These are phyloP conservation scores for Ramalina peruviana DNA, from an alignment of 495 filamentous ascomycete genomes.

Conservation along the genomic window DNA sequence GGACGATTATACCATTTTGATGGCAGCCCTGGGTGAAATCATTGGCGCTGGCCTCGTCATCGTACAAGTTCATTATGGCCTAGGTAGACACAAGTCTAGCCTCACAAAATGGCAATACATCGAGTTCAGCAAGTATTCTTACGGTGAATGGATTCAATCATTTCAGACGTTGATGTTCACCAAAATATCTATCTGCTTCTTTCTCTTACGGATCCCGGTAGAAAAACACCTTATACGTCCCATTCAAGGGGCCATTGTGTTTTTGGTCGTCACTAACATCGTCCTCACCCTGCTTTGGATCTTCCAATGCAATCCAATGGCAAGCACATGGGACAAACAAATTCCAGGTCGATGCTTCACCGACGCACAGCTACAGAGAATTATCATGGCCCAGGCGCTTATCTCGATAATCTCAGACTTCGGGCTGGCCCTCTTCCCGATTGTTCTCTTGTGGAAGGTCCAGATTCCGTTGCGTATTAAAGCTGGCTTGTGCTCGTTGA, in stretches of 20 bases:
- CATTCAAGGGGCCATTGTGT: neutral
- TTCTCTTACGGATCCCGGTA: slow-evolving; percentile 9
- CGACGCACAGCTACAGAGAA: slow-evolving; percentile 7
- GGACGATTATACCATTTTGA: slow-evolving; percentile 6
- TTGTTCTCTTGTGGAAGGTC: slow-evolving; percentile 22
- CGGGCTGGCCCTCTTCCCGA: slow-evolving; percentile 22
- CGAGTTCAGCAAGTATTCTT: slow-evolving; percentile 7
- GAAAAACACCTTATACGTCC: slow-evolving; percentile 1
- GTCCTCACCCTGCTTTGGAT: slow-evolving; percentile 6
- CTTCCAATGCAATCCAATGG: slow-evolving; percentile 9
- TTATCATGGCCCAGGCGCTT: slow-evolving; percentile 15
- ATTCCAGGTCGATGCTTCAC: slow-evolving; percentile 5
- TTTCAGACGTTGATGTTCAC: slow-evolving; percentile 11
- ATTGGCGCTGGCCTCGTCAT: slow-evolving; percentile 3
- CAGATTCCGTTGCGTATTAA: slow-evolving; percentile 20
- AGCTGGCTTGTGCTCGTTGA: slow-evolving; percentile 22
- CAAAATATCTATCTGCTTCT: slow-evolving; percentile 13
- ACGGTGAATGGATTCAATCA: slow-evolving; percentile 11
- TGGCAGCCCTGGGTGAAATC: neutral
- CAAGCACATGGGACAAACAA: slow-evolving; percentile 7
- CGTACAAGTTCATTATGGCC: slow-evolving; percentile 5
- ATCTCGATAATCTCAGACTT: slow-evolving; percentile 19
- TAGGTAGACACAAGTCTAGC: slow-evolving; percentile 5
- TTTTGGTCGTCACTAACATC: slow-evolving; percentile 5
- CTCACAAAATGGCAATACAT: slow-evolving; percentile 2